Conservation (phyloP, 208 protist genomes). For the Leptomonas seymouri region DNA sequence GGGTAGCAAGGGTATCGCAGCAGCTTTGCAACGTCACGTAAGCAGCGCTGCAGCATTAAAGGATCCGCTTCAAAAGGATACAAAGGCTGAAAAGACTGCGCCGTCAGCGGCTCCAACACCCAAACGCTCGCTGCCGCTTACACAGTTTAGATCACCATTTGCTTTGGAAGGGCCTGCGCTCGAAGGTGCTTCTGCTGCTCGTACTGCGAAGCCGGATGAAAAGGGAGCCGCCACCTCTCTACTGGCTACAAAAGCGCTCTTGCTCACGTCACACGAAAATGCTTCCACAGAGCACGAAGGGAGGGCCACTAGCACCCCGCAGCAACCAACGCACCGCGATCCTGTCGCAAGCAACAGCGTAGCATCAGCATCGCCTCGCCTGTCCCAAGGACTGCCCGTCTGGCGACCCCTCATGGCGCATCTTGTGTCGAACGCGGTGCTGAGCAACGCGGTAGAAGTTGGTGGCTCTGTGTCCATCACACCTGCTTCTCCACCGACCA, state of each 20-base stretch:
- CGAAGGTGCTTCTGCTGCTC: neutral
- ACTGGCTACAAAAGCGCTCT: neutral
- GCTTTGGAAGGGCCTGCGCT: neutral
- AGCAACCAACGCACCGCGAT: neutral
- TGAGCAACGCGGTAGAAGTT: neutral
- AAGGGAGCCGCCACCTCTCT: neutral
- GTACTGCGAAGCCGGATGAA: neutral
- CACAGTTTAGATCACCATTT: neutral
- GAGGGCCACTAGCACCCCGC: too few relatives aligned
- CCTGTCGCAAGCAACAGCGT: neutral
- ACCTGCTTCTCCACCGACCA: neutral
- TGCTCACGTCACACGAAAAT: neutral
- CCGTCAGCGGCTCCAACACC: too few relatives aligned
- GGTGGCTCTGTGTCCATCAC: constrained; percentile 6
- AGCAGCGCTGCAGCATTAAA: neutral
- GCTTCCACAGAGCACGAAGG: neutral
- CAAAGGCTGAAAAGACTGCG: too few relatives aligned
- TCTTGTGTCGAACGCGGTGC: constrained; percentile 1
- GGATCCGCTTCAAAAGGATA: neutral
- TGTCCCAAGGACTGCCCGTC: neutral
- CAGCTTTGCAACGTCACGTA: too few relatives aligned
- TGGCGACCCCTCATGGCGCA: constrained; percentile 9
- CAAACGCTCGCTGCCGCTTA: neutral
- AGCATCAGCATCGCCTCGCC: neutral
- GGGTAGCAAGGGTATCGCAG: too few relatives aligned